Base-by-base conservation (phyloP, 1,284 basidiomycete species). In the Crepidotus sp. region DNA sequence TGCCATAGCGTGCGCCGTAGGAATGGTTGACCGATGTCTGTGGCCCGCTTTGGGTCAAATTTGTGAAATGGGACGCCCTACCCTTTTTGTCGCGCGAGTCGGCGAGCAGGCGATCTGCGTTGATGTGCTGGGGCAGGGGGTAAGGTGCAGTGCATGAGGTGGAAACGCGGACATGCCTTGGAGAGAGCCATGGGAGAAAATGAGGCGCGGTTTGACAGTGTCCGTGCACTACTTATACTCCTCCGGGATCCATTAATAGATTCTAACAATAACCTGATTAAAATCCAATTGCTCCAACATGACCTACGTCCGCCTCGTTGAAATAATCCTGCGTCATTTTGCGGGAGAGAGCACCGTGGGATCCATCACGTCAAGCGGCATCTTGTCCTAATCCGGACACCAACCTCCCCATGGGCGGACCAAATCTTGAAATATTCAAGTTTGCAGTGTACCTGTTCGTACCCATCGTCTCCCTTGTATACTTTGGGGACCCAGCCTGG, bases 401-500 rank as follows among this genome's bases (percentile, higher is more conserved):
- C n/a, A n/a, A n/a, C n/a, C n/a, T n/a, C 6, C 21, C 6, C 21
- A 22, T 89, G 84, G 83, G 73, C 13, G 83, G 85, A 25, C 77
- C 85, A 31, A 87, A 86, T 60, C 77, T 93, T 45, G 89, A 93
- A 63, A 75, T 92, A 14, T 87, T 91, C 77, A 90, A 89, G 65
- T 92, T 92, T 55, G 80, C 78, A 2, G 68, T 91, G 25, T 95
- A 96, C 65, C 77, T 95, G 48, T 90, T 91, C 60, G 82, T 94
- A 52, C 92, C 92, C 0, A 76, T 94, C 40, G 71, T 76, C 33
- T 79, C 88, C 19, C 80, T 95, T 65, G 66, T 92, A 41, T 85
- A 93, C 61, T 94, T 88, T 58, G 90, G 91, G 42, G 87, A 92
- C 61, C 87, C 89, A 4, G 76, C 85, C 29, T 96, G 90, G 90